Conservation (phyloP, 192 early-diverging fungal species). For the Dispira simplex region DNA sequence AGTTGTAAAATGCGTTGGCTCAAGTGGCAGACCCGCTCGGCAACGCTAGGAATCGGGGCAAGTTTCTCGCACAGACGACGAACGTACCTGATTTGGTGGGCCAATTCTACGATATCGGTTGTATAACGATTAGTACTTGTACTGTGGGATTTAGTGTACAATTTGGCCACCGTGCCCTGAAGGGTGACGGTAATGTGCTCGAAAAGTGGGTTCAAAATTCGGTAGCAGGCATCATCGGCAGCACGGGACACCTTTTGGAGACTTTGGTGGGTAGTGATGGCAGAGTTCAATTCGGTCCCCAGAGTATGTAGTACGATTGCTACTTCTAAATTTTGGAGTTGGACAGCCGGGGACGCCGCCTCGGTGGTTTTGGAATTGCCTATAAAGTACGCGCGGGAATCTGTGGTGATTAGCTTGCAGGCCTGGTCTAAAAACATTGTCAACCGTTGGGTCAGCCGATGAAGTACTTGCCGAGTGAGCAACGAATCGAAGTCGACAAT, state of each 20-base stretch:
- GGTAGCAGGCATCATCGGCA: neutral
- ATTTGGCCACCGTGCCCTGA: constrained; percentile 3
- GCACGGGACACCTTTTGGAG: neutral
- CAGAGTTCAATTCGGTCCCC: neutral
- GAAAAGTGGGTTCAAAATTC: constrained; percentile 5
- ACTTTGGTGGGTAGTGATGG: too few relatives aligned
- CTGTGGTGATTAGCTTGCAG: neutral
- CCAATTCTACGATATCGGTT: constrained; percentile 3
- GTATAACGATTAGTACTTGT: neutral
- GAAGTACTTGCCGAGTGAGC: neutral
- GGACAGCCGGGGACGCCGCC: neutral
- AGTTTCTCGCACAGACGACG: neutral
- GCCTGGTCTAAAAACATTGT: neutral
- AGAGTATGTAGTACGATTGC: neutral
- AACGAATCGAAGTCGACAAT: neutral
- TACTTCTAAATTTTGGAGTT: neutral
- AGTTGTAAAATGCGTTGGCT: neutral
- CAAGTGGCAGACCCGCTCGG: neutral
- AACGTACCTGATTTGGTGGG: constrained; percentile 6
- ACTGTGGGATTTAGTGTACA: neutral
- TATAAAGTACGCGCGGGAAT: neutral
- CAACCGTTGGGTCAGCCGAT: neutral
- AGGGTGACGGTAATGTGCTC: neutral
- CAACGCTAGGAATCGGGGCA: neutral
- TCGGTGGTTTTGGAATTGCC: neutral